phyloP scores from a whole-genome alignment of 2,329 filamentous ascomycete genomes.

The Exophiala mesophila region DNA sequence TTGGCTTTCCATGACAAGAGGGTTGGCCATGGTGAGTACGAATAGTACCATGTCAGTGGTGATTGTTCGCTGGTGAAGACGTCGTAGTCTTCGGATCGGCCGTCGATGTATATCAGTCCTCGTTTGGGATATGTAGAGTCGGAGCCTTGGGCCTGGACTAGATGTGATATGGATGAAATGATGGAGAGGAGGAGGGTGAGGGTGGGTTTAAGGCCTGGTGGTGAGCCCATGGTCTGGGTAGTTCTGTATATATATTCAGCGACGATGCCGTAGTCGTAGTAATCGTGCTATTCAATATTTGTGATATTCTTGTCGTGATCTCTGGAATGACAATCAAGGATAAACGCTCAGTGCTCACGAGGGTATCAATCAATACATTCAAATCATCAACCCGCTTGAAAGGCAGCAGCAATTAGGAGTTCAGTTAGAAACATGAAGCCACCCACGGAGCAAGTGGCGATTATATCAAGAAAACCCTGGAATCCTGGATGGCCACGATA shows the following conservation, averaged over 20 bases:
- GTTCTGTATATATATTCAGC: neutral
- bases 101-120: slow-evolving; percentile 64
- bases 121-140: slow-evolving; percentile 50
- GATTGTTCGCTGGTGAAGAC: slow-evolving; percentile 57
- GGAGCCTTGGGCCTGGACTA: slow-evolving; percentile 22
- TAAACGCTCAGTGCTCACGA: no score
- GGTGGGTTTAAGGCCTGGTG: neutral
- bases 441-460: no score
- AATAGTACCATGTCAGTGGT: slow-evolving; percentile 79
- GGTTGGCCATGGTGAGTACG: slow-evolving; percentile 60
- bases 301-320: neutral
- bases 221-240: neutral
- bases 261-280: neutral
- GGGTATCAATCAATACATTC: no score
- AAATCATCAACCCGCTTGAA: no score
- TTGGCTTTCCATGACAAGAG: slow-evolving; percentile 51
- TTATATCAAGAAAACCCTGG: no score
- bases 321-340: no score
- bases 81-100: slow-evolving; percentile 57
- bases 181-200: neutral
- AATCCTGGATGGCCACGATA: no score
- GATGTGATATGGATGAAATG: neutral
- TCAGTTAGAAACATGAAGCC: no score
- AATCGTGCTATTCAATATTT: neutral
- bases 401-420: no score